Base-by-base conservation (phyloP, 768 basidiomycete species). In the Trichaptum fuscoviolaceum region DNA sequence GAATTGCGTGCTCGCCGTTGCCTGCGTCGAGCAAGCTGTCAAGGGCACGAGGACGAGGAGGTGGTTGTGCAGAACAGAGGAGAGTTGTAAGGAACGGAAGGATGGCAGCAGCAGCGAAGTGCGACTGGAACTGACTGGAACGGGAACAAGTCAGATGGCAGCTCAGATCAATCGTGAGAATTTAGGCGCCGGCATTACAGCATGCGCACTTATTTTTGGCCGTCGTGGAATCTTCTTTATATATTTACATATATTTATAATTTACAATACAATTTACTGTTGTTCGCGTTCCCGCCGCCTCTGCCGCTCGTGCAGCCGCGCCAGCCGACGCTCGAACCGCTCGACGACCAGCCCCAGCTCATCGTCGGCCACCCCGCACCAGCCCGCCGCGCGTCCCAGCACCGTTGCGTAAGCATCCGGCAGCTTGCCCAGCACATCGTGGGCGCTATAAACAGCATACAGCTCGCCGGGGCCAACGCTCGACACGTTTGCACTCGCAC, bases 381-480 rank as follows among this genome's bases (percentile, higher is more conserved):
- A 86, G 57, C 73, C 65, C 7, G 84, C 85, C 0, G 81, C 88
- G 23, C 82, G 80, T 24, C 73, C 73, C 0, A 93, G 65, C 9
- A 95, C 80, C 57, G 74, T 63, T 35, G 78, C 79, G 68, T 85
- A 85, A 61, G 85, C 85, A 5, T 72, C 77, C 2, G 85, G 80
- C 30, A 91, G 67, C 6, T 77, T 76, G 35, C 93, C 93, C 27
- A 85, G 76, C 63, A 85, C 77, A 69, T 95, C 95, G n/a, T 80
- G 79, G n/a, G 82, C 78, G 35, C 86, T 80, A 77, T 87, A 93
- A 62, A 93, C 84, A 62, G 78, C 78, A 77, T 90, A 87, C 63
- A 76, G 76, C 67, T 85, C 84, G 1, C 90, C 92, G 3, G 90
- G 85, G 72, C 78, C 79, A 1, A 77, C 71, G 15, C 66, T 68